Evolutionary conservation across 345 rosid genomes (phyloP).

Genomic region (Eucalyptus coolabah): DNA sequence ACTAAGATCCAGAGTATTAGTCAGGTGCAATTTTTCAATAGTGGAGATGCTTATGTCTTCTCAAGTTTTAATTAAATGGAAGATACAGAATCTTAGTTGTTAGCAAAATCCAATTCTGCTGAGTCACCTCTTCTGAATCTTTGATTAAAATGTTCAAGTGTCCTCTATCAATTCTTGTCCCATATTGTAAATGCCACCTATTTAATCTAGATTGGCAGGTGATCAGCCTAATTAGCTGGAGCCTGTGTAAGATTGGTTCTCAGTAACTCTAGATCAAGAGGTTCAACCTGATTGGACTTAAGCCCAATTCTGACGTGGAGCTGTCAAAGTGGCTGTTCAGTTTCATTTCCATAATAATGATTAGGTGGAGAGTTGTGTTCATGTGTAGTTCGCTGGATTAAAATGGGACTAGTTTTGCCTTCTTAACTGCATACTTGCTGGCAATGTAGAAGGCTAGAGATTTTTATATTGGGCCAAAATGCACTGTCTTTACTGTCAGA

Average conservation of each 20-base stretch:
- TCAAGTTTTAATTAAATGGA: not conserved
- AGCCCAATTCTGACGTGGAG: not conserved
- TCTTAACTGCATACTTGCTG: not conserved
- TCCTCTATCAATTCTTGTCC: not conserved
- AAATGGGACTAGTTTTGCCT: not conserved
- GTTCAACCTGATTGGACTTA: not conserved
- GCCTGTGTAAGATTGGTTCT: not conserved
- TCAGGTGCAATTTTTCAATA: not conserved
- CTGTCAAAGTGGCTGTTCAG: not conserved
- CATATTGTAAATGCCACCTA: not conserved
- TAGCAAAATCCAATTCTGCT: not conserved
- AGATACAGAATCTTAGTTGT: not conserved
- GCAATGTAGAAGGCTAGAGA: not conserved
- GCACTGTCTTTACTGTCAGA: not conserved
- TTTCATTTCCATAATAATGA: not conserved
- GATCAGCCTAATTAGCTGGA: not conserved
- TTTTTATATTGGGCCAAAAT: not conserved
- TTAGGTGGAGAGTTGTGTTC: not conserved
- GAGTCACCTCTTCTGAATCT: not conserved
- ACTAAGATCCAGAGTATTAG: not conserved
- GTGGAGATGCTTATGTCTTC: not conserved
- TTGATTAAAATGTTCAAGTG: not conserved
- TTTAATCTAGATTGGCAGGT: not conserved
- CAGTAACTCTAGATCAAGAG: not conserved
- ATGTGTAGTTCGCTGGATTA: not conserved